These are phyloP conservation scores for Botryotinia globosa DNA, from an alignment of 2,329 filamentous ascomycete species.

Conservation along the genomic window DNA sequence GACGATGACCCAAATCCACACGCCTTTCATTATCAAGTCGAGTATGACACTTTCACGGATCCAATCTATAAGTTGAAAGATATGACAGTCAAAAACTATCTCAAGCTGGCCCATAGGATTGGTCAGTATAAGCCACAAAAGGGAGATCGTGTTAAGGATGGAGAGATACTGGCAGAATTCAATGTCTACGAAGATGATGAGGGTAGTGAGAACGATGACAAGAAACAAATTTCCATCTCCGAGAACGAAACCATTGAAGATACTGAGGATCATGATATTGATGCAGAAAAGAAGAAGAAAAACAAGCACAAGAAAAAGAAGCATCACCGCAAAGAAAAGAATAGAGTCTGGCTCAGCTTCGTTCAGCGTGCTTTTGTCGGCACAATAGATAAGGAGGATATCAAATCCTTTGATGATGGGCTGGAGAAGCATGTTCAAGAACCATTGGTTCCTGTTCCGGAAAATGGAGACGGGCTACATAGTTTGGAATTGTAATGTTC, in stretches of 20 bases:
- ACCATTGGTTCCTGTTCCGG: not conserved
- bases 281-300: conserved; percentile 32
- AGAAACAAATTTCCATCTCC: conserved; percentile 19
- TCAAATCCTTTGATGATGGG: conserved; percentile 42
- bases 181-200: conserved; percentile 28
- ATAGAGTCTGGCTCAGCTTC: conserved; percentile 76
- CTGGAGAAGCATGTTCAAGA: not conserved
- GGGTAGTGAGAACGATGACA: conserved; percentile 29
- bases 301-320: conserved; percentile 45
- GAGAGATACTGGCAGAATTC: conserved; percentile 22
- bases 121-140: conserved; percentile 49
- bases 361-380: conserved; percentile 76
- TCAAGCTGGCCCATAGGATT: conserved; percentile 78
- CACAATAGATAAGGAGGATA: conserved; percentile 63
- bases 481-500: conserved; percentile 5
- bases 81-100: conserved; percentile 77
- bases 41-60: conserved; percentile 83
- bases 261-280: conserved; percentile 35
- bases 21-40: conserved; percentile 71
- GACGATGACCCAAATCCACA: conserved; percentile 55
- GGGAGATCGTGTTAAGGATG: conserved; percentile 33
- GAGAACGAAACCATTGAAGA: conserved; percentile 34
- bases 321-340: conserved; percentile 55
- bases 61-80: conserved; percentile 72
- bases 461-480: not conserved